Evolutionary conservation across 2,329 filamentous ascomycete species (phyloP), one percentile per base, ranked within the genome.

Genomic region (Mollisiaceae sp.): DNA sequence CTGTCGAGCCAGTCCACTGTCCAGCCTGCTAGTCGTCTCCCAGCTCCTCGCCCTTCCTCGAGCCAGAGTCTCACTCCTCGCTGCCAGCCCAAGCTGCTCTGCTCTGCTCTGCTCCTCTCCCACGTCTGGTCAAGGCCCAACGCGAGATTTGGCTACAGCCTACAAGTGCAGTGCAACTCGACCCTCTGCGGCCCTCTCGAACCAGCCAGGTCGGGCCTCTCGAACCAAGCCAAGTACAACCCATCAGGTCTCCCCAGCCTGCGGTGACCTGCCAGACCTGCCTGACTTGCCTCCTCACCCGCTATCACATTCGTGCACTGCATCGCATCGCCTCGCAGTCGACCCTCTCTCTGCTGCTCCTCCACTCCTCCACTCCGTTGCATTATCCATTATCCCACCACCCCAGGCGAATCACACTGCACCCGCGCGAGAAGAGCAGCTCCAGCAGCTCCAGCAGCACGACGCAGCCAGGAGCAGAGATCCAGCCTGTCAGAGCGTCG

Each of bases 311-410:
- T 27, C 47, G 6, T 12, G 54, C 36, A 36, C 12, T 32, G 57
- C 57, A 59, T 59, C 38, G 57, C 57, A 59, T 27, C 38, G 38
- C 38, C 11, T 41, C 38, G 27, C 27, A 32, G 11, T 35, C 57
- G 18, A 59, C 39, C 57, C 20, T 39, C 36, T 39, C 36, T 2
- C 57, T 47, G 55, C 41, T 32, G 38, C 3, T 6, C 55, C 14
- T 39, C 55, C 5, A 8, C 36, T 2, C 8, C 57, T 20, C 57
- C n/a, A 32, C n/a, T 35, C n/a, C 18, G 55, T 24, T 35, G 35
- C 35, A 18, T 12, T 3, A 24, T 4, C 38, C 14, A 14, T 14
- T 39, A 14, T 20, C 18, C 6, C 50, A 12, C 50, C 20, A 20
- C 14, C 18, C 45, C 20, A 9, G 45, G 45, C 45, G 36, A 14